These are phyloP conservation scores for Hirschfeldia incana DNA, from an alignment of 345 rosid species.

Conservation along the genomic window DNA sequence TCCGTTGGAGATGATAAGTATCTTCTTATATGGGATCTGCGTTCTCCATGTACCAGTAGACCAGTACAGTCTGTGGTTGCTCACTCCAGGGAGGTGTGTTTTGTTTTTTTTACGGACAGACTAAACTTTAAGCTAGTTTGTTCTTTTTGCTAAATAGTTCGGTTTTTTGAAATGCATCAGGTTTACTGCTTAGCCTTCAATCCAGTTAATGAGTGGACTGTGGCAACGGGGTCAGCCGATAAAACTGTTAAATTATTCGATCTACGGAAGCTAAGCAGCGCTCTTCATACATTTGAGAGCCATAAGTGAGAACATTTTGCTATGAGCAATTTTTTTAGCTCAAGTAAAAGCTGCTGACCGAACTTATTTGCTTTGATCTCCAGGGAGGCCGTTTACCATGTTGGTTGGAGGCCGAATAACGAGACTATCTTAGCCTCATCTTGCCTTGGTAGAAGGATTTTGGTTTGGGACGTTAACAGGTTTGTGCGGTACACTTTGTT, in stretches of 20 bases:
- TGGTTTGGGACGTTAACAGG: background rate
- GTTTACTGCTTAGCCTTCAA: constrained; percentile 2
- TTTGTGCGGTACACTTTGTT: background rate
- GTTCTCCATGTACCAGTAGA: background rate
- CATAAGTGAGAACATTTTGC: background rate
- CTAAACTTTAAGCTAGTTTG: background rate
- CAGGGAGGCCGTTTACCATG: background rate
- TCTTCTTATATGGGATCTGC: background rate
- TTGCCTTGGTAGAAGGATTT: background rate
- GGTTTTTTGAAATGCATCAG: background rate
- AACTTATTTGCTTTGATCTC: background rate
- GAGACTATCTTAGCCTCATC: background rate
- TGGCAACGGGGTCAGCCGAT: background rate
- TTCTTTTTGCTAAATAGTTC: background rate
- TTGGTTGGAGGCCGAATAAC: background rate
- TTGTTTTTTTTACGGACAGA: background rate
- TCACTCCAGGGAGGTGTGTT: background rate
- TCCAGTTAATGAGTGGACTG: background rate
- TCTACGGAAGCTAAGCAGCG: background rate
- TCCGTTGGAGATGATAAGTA: background rate
- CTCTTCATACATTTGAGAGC: background rate
- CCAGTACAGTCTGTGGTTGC: background rate
- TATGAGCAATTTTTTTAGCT: background rate
- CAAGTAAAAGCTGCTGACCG: background rate
- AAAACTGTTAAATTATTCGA: background rate